Base-by-base conservation (phyloP, 192 early-diverging fungal genomes). In the Backusella psychrophila region DNA sequence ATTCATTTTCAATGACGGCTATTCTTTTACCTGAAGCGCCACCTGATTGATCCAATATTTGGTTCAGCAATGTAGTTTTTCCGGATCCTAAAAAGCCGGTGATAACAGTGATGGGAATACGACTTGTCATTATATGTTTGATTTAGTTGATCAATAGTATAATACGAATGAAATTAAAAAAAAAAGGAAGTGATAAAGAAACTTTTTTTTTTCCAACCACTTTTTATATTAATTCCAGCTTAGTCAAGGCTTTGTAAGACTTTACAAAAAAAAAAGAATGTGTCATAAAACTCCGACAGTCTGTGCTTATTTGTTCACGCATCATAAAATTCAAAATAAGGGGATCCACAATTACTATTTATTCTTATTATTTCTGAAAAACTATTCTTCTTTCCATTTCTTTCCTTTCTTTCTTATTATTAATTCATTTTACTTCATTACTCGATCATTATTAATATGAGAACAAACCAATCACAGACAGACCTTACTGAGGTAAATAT, bases 101-200 rank as follows among this genome's bases (percentile, higher is more conserved):
- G 26, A 92, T 78, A 72, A 92, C 85, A 56, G 91, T 90, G 6
- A 92, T 85, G 3, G 89, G 90, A 7, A 91, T 72, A 73, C 76
- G 73, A 8, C 29, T 49, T 56, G 46, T 70, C 38, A 44, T 65
- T 75, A 17, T 2, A 14, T 8, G 0, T 41, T 69, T 35, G 3
- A 6, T 52, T 44, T 35, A 5, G 7, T 42, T 74, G 19, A 66
- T 33, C 33, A 33, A 33, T 33, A 33, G 33, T 29, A 63, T 12
- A 14, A 63, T 63, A 29, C 3, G 3, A 3, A 33, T 33, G 33
- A 33, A 33, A 33, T 29, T 12, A 29, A 63, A 26, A 29, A 29
- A 63, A 63, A 63, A 29, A 59, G 6, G 9, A 29, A 2, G 23
- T 26, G 29, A 26, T 26, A 63, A 63, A 14, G 11, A 63, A 63